A percentile compares a stretch with the other conserved stretches of the same genome.
Evolutionary conservation across 306 rosid species (phyloP).

Genomic region (Leucaena leucocephala): DNA sequence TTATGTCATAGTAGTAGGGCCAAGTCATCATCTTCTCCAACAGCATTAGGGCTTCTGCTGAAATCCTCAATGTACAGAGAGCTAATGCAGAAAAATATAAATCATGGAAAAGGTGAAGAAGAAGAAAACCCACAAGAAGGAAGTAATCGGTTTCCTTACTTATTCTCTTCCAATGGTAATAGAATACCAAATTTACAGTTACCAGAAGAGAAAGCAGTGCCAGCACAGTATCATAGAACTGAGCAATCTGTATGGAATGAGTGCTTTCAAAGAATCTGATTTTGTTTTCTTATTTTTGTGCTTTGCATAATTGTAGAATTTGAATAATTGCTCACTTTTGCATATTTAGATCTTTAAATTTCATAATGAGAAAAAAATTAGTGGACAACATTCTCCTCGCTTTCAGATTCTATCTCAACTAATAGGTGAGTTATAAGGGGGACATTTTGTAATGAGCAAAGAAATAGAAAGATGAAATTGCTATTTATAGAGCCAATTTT

Average conservation of each 20-base stretch:
- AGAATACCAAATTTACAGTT: constrained; percentile 49
- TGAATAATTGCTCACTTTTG: constrained; percentile 36
- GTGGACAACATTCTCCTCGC: neutral
- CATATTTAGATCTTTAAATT: neutral
- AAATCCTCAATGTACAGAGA: constrained; percentile 75
- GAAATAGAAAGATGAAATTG: no score
- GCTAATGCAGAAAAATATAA: constrained; percentile 60
- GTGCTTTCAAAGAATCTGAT: constrained; percentile 42
- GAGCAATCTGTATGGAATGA: constrained; percentile 44
- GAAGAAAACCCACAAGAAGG: neutral
- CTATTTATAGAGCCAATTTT: no score
- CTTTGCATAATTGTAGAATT: constrained; percentile 25
- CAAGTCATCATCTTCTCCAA: constrained; percentile 60
- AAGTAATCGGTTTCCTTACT: constrained; percentile 34
- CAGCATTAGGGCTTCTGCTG: constrained; percentile 79
- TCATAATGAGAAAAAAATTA: constrained; percentile 1
- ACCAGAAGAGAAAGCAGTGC: constrained; percentile 44
- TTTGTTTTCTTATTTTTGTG: neutral
- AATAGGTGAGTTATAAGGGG: no score
- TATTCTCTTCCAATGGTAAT: constrained; percentile 33
- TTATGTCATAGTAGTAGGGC: constrained; percentile 44
- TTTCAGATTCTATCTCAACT: neutral
- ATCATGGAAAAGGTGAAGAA: constrained; percentile 44
- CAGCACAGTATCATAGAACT: constrained; percentile 38
- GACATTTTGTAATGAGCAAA: no score